Percentiles rank a stretch among this genome's conserved stretches.
These are phyloP conservation scores for Populus tremula DNA, from an alignment of 345 rosid species.

Conservation along the genomic window DNA sequence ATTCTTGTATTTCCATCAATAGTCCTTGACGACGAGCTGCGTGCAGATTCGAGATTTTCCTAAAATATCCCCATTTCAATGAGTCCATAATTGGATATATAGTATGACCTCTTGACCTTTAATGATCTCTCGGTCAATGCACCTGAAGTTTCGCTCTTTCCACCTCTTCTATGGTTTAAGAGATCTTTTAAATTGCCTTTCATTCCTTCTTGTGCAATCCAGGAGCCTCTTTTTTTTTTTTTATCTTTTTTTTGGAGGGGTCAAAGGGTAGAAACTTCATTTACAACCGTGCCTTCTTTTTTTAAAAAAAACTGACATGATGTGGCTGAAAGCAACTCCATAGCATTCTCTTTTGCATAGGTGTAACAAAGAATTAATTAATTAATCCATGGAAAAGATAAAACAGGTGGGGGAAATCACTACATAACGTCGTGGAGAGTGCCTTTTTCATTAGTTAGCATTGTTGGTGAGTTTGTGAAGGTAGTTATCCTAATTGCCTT, in stretches of 20 bases:
- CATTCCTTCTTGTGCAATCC: neutral
- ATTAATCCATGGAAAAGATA: too few species aligned
- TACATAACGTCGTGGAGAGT: too few species aligned
- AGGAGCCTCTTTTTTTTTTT: neutral
- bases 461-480: too few species aligned
- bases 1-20: neutral
- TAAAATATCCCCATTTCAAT: neutral
- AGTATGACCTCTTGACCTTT: neutral
- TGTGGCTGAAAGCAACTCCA: neutral
- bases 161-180: neutral
- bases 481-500: too few species aligned
- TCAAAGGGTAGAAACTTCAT: too few species aligned
- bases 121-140: too few species aligned
- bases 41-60: neutral
- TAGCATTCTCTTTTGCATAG: too few species aligned
- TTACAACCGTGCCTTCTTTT: too few species aligned
- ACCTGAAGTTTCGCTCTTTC: neutral
- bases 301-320: neutral
- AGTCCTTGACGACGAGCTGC: neutral
- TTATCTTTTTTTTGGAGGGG: too few species aligned
- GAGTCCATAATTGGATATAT: too few species aligned
- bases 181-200: neutral
- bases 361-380: neutral
- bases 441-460: too few species aligned
- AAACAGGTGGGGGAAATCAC: too few species aligned